These are phyloP conservation scores for Pyrenophora teres DNA, from an alignment of 2,329 filamentous ascomycete species.

Conservation along the genomic window DNA sequence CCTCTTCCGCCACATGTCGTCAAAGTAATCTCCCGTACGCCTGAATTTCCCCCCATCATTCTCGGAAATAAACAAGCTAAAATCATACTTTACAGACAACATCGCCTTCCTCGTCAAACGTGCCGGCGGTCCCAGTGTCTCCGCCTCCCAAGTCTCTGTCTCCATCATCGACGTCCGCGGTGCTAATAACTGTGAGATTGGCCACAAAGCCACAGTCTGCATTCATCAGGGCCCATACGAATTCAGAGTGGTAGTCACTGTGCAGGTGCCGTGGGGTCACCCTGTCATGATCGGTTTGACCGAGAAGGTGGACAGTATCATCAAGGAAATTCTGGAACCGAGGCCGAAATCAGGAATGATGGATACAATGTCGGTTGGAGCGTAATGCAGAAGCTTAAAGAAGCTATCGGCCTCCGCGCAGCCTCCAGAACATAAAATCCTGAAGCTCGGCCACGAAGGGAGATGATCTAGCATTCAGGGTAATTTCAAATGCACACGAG, in stretches of 20 bases:
- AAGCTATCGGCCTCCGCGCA: no score
- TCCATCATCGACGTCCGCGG: conserved; percentile 8
- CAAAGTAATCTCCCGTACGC: neutral
- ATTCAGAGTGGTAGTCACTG: conserved; percentile 5
- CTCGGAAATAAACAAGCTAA: neutral
- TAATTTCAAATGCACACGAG: no score
- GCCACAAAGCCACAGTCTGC: conserved; percentile 8
- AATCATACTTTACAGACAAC: conserved; percentile 1
- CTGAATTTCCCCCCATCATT: neutral
- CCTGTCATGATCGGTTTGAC: conserved; percentile 3
- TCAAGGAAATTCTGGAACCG: neutral
- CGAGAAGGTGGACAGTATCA: conserved; percentile 11
- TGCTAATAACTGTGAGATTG: conserved; percentile 1
- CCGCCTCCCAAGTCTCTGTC: conserved; percentile 5
- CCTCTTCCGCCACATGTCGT: no score
- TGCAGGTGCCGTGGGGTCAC: conserved; percentile 2
- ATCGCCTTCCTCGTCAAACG: conserved; percentile 13
- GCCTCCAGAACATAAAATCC: no score
- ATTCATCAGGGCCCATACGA: conserved; percentile 1
- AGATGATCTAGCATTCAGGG: no score
- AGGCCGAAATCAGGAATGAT: neutral
- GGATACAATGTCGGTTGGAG: neutral
- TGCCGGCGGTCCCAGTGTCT: neutral
- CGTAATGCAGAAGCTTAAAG: no score
- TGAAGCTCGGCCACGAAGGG: no score